Evolutionary conservation across 768 basidiomycete species (phyloP).

Genomic region (Paxillus rubicundulus): DNA sequence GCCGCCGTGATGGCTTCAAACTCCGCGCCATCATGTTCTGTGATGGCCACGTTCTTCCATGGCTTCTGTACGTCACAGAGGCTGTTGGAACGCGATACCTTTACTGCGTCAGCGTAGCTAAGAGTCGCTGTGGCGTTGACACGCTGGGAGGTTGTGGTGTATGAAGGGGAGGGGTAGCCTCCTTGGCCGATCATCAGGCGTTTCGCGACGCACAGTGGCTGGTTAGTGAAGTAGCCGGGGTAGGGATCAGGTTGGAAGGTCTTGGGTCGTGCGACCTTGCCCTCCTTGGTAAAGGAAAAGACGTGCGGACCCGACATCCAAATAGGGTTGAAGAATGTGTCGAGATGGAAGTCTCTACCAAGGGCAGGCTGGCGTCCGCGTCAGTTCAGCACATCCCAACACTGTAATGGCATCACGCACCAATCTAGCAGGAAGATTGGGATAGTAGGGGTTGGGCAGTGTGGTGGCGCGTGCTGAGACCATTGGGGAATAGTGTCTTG

Average conservation of each 20-base stretch:
- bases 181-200: background rate
- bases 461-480: background rate
- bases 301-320: constrained; percentile 32
- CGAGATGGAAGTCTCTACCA: constrained; percentile 44
- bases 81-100: background rate
- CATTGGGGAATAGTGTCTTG: background rate
- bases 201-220: background rate
- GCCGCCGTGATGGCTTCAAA: constrained; percentile 5
- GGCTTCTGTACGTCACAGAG: constrained; percentile 11
- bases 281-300: constrained; percentile 21
- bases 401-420: background rate
- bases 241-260: background rate
- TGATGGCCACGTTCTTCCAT: constrained; percentile 31
- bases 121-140: background rate
- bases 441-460: background rate
- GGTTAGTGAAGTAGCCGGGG: background rate
- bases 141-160: background rate
- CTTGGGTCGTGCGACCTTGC: constrained; percentile 12
- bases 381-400: background rate
- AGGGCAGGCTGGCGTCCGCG: background rate
- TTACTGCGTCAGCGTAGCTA: constrained; percentile 2
- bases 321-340: constrained; percentile 43
- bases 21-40: constrained; percentile 25
- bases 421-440: background rate
- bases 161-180: background rate